Conservation (phyloP, 352 stramenopile species). For the Pythium apleroticum region DNA sequence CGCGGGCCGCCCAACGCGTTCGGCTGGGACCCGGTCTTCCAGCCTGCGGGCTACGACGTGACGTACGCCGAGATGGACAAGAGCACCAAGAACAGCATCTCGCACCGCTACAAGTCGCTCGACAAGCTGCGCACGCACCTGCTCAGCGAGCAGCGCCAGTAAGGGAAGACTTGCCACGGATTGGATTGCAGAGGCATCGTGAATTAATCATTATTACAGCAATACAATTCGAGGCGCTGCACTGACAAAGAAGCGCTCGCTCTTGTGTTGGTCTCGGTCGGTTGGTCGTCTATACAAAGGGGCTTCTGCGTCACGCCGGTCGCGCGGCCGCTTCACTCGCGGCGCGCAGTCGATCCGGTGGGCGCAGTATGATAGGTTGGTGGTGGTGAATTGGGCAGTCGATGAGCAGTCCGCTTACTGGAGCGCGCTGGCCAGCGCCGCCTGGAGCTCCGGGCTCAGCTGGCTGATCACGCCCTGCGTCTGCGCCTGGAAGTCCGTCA, state of each 20-base stretch:
- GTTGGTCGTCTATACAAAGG: conserved; percentile 21
- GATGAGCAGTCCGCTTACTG: conserved; percentile 16
- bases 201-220: conserved; percentile 29
- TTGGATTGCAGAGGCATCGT: conserved; percentile 4
- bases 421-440: conserved; percentile 37
- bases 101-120: conserved; percentile 85
- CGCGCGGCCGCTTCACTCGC: conserved; percentile 16
- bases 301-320: neutral
- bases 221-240: conserved; percentile 23
- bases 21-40: conserved; percentile 91
- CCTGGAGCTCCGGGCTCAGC: conserved; percentile 73
- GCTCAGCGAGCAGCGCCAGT: conserved; percentile 6
- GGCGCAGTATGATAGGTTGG: conserved; percentile 1
- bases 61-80: conserved; percentile 94
- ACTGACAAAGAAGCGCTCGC: conserved; percentile 6
- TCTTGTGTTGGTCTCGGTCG: conserved; percentile 6
- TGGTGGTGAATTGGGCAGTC: neutral
- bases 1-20: conserved; percentile 76
- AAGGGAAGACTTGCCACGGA: neutral
- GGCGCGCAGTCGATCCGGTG: neutral
- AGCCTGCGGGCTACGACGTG: conserved; percentile 74
- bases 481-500: conserved; percentile 69
- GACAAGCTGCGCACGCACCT: conserved; percentile 48
- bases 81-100: conserved; percentile 89
- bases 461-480: conserved; percentile 77